Evolutionary conservation across 2,329 filamentous ascomycete genomes (phyloP).

Genomic region (Xylaria digitata): DNA sequence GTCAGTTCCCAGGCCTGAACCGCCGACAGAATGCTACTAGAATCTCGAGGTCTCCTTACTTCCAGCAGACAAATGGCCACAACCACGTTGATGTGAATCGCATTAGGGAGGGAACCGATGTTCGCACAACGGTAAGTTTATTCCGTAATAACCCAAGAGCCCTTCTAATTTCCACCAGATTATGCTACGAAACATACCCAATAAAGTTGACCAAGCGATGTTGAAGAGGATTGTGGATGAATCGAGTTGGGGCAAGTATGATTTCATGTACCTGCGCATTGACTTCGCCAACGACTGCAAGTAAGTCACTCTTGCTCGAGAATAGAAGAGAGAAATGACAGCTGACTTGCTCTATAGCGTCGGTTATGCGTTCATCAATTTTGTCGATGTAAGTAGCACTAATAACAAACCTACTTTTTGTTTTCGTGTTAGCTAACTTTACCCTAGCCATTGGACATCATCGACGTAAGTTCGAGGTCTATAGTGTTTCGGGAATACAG

Average conservation of each 20-base stretch:
- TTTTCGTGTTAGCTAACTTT: constrained; percentile 56
- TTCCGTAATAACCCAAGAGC: neutral
- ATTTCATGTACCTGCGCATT: constrained; percentile 95
- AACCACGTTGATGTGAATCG: constrained; percentile 71
- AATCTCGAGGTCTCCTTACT: constrained; percentile 59
- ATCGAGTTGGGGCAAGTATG: constrained; percentile 83
- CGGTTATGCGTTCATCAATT: constrained; percentile 98
- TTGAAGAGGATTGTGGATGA: constrained; percentile 84
- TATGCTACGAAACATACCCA: constrained; percentile 95
- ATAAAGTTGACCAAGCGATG: constrained; percentile 82
- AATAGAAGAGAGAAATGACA: constrained; percentile 39
- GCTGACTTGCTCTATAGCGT: constrained; percentile 68
- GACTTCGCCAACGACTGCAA: constrained; percentile 88
- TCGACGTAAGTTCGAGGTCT: constrained; percentile 64
- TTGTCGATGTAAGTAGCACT: constrained; percentile 73
- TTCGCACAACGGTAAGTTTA: constrained; percentile 75
- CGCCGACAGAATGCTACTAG: constrained; percentile 64
- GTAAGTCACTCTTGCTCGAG: constrained; percentile 58
- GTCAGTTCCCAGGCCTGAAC: constrained; percentile 52
- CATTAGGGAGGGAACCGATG: constrained; percentile 75
- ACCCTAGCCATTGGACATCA: constrained; percentile 75
- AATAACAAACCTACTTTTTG: constrained; percentile 15
- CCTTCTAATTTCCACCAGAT: constrained; percentile 64
- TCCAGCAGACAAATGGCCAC: constrained; percentile 63
- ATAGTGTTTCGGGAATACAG: neutral